These are phyloP conservation scores for Naumovozyma baii DNA, from an alignment of 805 yeast species.

Conservation along the genomic window DNA sequence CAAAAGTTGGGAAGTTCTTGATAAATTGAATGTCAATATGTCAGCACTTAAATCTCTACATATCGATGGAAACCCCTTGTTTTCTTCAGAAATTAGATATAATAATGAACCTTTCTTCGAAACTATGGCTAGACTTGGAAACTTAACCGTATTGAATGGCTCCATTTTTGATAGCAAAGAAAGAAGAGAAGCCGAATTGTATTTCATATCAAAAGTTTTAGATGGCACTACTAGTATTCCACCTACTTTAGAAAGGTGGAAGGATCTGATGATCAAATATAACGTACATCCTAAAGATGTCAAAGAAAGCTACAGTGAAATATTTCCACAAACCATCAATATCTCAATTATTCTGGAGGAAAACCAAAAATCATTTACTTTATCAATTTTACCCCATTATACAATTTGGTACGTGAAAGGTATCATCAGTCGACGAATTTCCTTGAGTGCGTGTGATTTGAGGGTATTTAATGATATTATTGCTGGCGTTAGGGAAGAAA, in stretches of 20 bases:
- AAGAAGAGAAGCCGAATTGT: constrained; percentile 57
- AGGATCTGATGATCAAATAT: no score
- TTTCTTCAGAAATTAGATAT: background rate
- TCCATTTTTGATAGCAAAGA: constrained; percentile 37
- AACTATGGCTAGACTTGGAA: constrained; percentile 39
- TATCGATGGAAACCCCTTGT: constrained; percentile 46
- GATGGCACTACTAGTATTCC: no score
- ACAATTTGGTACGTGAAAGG: constrained; percentile 21
- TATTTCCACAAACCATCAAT: background rate
- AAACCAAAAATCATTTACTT: background rate
- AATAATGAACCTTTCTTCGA: constrained; percentile 25
- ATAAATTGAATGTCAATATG: constrained; percentile 31
- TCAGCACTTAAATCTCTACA: constrained; percentile 39
- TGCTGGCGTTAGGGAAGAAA: constrained; percentile 3
- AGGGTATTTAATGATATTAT: constrained; percentile 6
- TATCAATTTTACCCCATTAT: constrained; percentile 10
- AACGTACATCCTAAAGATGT: no score
- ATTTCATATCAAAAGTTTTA: constrained; percentile 44
- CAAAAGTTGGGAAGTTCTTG: constrained; percentile 39
- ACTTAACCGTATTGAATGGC: constrained; percentile 47
- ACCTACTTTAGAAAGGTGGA: no score
- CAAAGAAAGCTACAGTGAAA: no score
- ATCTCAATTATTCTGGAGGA: constrained; percentile 6
- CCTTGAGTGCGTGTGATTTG: constrained; percentile 4
- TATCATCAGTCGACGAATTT: constrained; percentile 7